Evolutionary conservation across 495 filamentous ascomycete genomes (phyloP).

Genomic region (Neurospora sp.): DNA sequence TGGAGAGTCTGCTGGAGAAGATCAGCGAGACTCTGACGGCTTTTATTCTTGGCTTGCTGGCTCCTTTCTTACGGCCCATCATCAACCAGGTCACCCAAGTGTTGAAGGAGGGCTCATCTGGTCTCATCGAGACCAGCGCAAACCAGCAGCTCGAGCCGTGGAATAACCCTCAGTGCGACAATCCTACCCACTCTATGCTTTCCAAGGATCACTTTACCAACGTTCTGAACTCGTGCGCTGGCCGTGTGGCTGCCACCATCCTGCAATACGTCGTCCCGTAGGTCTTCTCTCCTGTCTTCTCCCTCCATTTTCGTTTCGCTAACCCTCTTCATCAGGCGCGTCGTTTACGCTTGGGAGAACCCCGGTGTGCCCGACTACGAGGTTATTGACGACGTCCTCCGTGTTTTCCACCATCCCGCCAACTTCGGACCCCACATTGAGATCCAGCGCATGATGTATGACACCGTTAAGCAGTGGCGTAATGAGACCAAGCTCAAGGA

Average conservation of each 20-base stretch:
- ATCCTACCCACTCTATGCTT: constrained; percentile 90
- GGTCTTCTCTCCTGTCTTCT: no score
- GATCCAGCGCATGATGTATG: constrained; percentile 78
- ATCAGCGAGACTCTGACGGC: constrained; percentile 85
- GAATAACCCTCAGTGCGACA: constrained; percentile 73
- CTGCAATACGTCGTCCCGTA: constrained; percentile 74
- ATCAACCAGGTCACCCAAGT: constrained; percentile 76
- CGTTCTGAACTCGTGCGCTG: constrained; percentile 78
- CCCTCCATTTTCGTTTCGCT: no score
- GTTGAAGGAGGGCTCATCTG: constrained; percentile 72
- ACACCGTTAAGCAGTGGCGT: no score
- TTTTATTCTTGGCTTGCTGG: constrained; percentile 79
- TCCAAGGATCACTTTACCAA: constrained; percentile 97
- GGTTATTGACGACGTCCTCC: constrained; percentile 64
- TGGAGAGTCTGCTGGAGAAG: constrained; percentile 76
- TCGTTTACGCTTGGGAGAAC: constrained; percentile 89
- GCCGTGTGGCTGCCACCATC: constrained; percentile 66
- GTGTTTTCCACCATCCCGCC: constrained; percentile 83
- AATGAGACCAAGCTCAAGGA: no score
- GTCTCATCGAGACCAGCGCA: constrained; percentile 68
- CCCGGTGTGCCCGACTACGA: constrained; percentile 66
- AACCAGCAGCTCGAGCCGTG: constrained; percentile 85
- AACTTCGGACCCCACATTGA: constrained; percentile 58
- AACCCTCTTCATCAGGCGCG: no score
- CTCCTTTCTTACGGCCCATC: constrained; percentile 82